Evolutionary conservation across 2,329 filamentous ascomycete species (phyloP), one percentile per base, ranked within the genome.

Genomic region (Apiospora saccharicola): DNA sequence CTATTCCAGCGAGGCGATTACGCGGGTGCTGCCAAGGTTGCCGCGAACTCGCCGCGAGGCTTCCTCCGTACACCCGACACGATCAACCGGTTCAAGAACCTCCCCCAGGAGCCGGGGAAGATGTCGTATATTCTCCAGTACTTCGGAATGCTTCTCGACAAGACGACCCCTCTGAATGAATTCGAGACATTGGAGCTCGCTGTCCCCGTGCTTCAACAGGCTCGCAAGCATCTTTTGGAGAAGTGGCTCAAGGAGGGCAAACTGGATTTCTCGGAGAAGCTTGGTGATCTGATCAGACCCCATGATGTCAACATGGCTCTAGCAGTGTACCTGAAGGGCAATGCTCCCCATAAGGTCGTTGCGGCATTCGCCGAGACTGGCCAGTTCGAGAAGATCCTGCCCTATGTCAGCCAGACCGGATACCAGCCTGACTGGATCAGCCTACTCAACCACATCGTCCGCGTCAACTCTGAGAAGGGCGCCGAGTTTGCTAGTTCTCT

Each of bases 181-280:
- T 93, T 97, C 76, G 96, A 99, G 84, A 98, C 95, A 67, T 86
- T 99, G 51, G 96, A 99, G 85, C 88, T 99, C 74, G 95, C 96
- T 13, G 91, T 95, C 76, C 96, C 96, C 26, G 96, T 99, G 26
- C 89, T 99, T 72, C 91, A 93, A 72, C 96, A 99, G 83, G 96
- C 95, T 82, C 91, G 96, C 76, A 98, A 98, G 85, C 94, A 98
- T 80, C 86, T 99, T 37, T 89, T 99, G 41, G 96, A 98, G 85
- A 99, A 99, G 85, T 99, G 97, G 97, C 90, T 98, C 82, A 93
- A 93, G 80, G 96, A 98, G 85, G 93, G 94, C 83, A 99, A 99
- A 87, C 89, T 99, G 61, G 94, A 97, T 82, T 95, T 93, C 84
- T 98, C 96, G 0, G 96, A 99, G 85, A 94, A 98, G 83, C 90